Conservation (phyloP, 2,329 filamentous ascomycete genomes). For the Talaromyces sp. region DNA sequence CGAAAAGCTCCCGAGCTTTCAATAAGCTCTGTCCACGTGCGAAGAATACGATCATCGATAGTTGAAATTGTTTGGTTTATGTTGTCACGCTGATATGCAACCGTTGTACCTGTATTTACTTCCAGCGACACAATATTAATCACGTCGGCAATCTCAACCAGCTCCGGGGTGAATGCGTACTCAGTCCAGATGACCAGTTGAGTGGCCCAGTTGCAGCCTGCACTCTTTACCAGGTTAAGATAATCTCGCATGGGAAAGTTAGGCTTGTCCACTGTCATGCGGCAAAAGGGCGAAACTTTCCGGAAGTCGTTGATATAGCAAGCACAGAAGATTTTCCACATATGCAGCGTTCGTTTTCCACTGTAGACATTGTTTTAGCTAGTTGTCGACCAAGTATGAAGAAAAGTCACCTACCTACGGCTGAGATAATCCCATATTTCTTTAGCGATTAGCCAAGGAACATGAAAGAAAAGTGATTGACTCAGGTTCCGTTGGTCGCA, state of each 20-base stretch:
- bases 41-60: conserved; percentile 35
- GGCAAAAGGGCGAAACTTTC: conserved; percentile 21
- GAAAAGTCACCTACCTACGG: conserved; percentile 23
- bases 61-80: conserved; percentile 10
- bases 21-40: conserved; percentile 37
- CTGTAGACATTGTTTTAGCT: conserved; percentile 16
- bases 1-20: conserved; percentile 26
- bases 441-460: conserved; percentile 36
- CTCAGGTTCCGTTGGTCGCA: conserved; percentile 33
- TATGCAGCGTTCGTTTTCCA: conserved; percentile 32
- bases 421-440: conserved; percentile 35
- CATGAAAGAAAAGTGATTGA: conserved; percentile 26
- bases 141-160: conserved; percentile 33
- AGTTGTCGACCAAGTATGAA: not conserved
- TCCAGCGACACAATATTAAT: conserved; percentile 38
- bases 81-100: conserved; percentile 10
- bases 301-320: conserved; percentile 33
- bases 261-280: conserved; percentile 24
- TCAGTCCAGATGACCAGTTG: conserved; percentile 29
- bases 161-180: conserved; percentile 25
- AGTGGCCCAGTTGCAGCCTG: conserved; percentile 27
- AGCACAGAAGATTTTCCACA: conserved; percentile 39
- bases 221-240: conserved; percentile 27
- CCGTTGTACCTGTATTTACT: conserved; percentile 17
- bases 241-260: conserved; percentile 29